Base-by-base conservation (phyloP, 805 yeast species). In the Komagataella pastoris region DNA sequence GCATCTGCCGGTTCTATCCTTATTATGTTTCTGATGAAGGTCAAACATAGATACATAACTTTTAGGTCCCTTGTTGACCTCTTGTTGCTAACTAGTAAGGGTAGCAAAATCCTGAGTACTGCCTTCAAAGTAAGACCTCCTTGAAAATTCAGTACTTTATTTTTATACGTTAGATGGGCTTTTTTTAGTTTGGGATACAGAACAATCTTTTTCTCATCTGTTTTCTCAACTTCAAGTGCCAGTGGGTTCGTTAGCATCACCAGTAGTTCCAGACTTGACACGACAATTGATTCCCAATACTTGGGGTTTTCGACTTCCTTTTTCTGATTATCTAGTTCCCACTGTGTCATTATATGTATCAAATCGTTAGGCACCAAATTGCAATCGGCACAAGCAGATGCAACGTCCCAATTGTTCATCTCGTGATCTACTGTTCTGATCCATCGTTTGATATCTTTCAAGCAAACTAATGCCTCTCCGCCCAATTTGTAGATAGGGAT, bases 391-490 rank as follows among this genome's bases (percentile, higher is more conserved):
- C 95, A 83, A 0, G 96, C 96, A 50, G 86, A 73, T 0, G 96
- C 95, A 4, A 91, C 97, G 54, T 84, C 88, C 73, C 81, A 83
- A 14, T 82, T 72, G 51, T 78, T 73, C 50, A 79, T 74, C 47
- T 74, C 74, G 52, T 87, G 93, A 64, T 91, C 98, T 48, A 87
- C 90, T 1, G 84, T 73, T 57, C 80, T 81, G 51, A 93, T 76
- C 97, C 98, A 91, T 58, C 85, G 74, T 62, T 88, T 88, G 55
- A 93, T 66, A 66, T 93, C 99, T 58, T 85, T 83, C 36, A 93
- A 67, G 66, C 97, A 88, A 0, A 89, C 89, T 52, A 79, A 64
- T 2, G 95, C 95, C 60, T 91, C 97, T 54, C 84, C 88, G 8
- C 98, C 98, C 2, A 90, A 73, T 54, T 78, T 79, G 60, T 93